These are phyloP conservation scores for Graphilbum fragrans DNA, from an alignment of 2,329 filamentous ascomycete species.

Conservation along the genomic window DNA sequence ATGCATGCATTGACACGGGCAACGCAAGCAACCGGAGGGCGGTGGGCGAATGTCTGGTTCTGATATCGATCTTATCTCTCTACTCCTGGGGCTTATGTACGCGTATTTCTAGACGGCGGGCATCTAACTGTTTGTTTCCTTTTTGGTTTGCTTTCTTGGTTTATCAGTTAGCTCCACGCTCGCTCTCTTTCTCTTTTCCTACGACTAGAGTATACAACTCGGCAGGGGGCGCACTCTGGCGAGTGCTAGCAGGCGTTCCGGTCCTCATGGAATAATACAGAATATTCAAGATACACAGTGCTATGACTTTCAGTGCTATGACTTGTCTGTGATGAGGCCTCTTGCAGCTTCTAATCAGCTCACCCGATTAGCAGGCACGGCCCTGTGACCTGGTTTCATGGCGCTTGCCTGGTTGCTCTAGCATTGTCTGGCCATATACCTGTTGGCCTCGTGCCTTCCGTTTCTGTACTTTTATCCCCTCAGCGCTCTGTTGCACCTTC, in stretches of 20 bases:
- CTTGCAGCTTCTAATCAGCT: no score
- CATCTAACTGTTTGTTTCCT: conserved; percentile 2
- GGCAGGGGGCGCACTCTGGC: conserved; percentile 7
- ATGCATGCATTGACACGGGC: no score
- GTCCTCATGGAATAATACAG: conserved; percentile 1
- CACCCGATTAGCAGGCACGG: no score
- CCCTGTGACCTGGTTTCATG: no score
- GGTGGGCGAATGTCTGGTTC: not conserved
- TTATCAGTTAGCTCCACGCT: not conserved
- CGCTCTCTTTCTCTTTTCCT: not conserved
- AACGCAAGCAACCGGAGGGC: no score
- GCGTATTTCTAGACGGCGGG: not conserved
- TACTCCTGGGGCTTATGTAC: conserved; percentile 7
- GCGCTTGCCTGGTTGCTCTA: no score
- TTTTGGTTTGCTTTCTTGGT: not conserved
- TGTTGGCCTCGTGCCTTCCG: no score
- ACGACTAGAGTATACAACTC: conserved; percentile 6
- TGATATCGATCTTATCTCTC: conserved; percentile 5
- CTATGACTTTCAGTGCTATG: no score
- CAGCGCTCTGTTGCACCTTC: no score
- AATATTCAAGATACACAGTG: not conserved
- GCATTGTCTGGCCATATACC: no score
- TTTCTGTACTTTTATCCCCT: no score
- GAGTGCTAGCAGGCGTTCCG: conserved; percentile 7
- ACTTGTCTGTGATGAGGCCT: no score